These are phyloP conservation scores for Arthonia radiata DNA, from an alignment of 495 filamentous ascomycete species.

Conservation along the genomic window DNA sequence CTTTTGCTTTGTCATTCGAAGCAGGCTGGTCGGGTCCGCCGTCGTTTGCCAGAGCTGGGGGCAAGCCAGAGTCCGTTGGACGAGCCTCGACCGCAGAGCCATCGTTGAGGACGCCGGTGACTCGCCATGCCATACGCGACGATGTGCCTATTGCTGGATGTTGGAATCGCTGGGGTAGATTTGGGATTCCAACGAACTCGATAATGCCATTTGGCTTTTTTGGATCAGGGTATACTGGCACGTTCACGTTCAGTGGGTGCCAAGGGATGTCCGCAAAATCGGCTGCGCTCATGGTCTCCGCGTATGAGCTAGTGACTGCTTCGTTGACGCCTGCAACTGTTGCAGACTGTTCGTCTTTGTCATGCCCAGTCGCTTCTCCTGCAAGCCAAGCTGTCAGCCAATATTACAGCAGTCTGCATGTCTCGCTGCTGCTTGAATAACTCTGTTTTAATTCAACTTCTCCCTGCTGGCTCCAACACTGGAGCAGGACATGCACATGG, in stretches of 20 bases:
- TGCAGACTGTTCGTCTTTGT: too few species aligned
- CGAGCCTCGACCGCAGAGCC: slow-evolving; percentile 25
- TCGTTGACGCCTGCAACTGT: too few species aligned
- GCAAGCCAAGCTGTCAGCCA: too few species aligned
- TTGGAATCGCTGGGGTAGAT: background rate
- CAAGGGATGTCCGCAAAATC: too few species aligned
- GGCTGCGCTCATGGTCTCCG: too few species aligned
- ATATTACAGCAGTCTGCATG: slow-evolving; percentile 2
- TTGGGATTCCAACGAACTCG: slow-evolving; percentile 8
- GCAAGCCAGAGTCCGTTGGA: slow-evolving; percentile 12
- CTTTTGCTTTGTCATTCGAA: slow-evolving; percentile 22
- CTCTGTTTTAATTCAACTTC: background rate
- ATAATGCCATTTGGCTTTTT: slow-evolving; percentile 11
- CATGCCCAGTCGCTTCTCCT: too few species aligned
- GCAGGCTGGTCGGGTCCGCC: slow-evolving; percentile 7
- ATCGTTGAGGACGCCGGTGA: slow-evolving; percentile 61
- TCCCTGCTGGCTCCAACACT: background rate
- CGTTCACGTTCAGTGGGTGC: slow-evolving; percentile 10
- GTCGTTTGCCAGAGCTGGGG: slow-evolving; percentile 6
- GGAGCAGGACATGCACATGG: background rate
- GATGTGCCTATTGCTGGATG: slow-evolving; percentile 6
- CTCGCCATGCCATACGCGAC: slow-evolving; percentile 39
- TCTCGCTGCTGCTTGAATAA: background rate
- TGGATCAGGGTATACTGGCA: slow-evolving; percentile 11
- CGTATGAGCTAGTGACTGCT: too few species aligned